Conservation (phyloP, 768 basidiomycete genomes). For the Amanita rimosa region DNA sequence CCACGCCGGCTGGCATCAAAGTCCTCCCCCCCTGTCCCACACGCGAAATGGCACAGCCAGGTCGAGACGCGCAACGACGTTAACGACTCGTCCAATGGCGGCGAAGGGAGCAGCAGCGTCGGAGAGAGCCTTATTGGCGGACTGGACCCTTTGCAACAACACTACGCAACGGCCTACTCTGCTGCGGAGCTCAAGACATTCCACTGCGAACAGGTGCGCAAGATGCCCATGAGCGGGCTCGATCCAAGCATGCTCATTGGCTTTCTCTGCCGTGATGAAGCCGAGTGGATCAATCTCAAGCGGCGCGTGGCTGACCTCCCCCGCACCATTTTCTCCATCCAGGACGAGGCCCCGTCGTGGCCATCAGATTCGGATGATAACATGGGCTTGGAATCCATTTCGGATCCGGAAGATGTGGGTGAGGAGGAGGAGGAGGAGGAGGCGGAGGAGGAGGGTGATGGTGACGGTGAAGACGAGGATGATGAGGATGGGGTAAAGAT, state of each 20-base stretch:
- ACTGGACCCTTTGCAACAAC: conserved; percentile 41
- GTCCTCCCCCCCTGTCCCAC: conserved; percentile 2
- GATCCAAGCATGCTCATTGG: conserved; percentile 98
- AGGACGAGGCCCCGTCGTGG: conserved; percentile 85
- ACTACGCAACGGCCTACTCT: conserved; percentile 67
- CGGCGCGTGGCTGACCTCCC: conserved; percentile 56
- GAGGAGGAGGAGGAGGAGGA: conserved; percentile 30
- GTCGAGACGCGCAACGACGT: conserved; percentile 3
- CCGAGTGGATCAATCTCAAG: conserved; percentile 79
- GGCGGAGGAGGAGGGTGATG: conserved; percentile 15
- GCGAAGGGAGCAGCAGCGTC: conserved; percentile 6
- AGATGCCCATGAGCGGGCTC: conserved; percentile 84
- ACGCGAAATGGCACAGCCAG: conserved; percentile 2
- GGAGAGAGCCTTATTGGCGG: conserved; percentile 10
- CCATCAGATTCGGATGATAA: conserved; percentile 62
- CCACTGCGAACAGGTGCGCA: conserved; percentile 93
- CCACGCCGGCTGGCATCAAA: conserved; percentile 5
- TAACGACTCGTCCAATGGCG: neutral
- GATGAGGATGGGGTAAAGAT: conserved; percentile 13
- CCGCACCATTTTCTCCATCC: conserved; percentile 74
- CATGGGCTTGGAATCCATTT: conserved; percentile 75
- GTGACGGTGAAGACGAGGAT: conserved; percentile 15
- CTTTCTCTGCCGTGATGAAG: conserved; percentile 75
- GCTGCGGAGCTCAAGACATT: conserved; percentile 72
- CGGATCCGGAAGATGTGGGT: conserved; percentile 57